These are phyloP conservation scores for Puccinia novopanici DNA, from an alignment of 1,284 basidiomycete species.

Conservation along the genomic window DNA sequence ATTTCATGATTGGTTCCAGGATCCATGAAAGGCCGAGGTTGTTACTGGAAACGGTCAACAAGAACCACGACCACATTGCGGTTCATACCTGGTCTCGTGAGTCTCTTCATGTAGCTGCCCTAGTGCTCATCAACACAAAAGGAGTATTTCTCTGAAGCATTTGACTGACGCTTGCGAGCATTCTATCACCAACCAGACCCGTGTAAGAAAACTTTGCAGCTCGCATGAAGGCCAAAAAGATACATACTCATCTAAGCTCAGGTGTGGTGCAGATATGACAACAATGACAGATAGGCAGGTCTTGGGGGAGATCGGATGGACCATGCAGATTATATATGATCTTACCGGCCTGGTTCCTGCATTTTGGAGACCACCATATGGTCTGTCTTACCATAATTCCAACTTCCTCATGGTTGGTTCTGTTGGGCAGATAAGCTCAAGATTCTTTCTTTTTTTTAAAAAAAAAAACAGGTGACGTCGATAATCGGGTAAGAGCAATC, in stretches of 20 bases:
- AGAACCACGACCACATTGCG: slow-evolving; percentile 67
- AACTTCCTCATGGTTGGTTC: not conserved
- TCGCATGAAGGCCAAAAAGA: not conserved
- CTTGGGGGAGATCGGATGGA: slow-evolving; percentile 78
- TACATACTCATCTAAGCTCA: not conserved
- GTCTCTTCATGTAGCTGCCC: not conserved
- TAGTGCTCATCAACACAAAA: not conserved
- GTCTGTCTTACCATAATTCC: slow-evolving; percentile 59
- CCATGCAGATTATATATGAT: slow-evolving; percentile 77
- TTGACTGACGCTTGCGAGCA: not conserved
- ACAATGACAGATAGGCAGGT: slow-evolving; percentile 71
- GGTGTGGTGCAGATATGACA: slow-evolving; percentile 66
- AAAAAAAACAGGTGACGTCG: slow-evolving; percentile 41
- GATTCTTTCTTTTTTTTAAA: not conserved
- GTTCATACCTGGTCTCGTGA: slow-evolving; percentile 65
- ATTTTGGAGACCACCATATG: slow-evolving; percentile 68
- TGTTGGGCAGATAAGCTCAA: not conserved
- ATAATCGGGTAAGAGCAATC: slow-evolving; percentile 47
- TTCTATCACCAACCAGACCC: slow-evolving; percentile 1
- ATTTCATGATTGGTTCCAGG: slow-evolving; percentile 79
- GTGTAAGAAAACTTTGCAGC: slow-evolving; percentile 2
- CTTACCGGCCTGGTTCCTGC: slow-evolving; percentile 62
- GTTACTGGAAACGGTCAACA: slow-evolving; percentile 65
- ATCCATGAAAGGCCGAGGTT: slow-evolving; percentile 66
- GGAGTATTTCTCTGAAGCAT: not conserved